Percentiles rank a stretch among this genome's conserved stretches.
Evolutionary conservation across 2,329 filamentous ascomycete species (phyloP).

Genomic region (Fusarium albosuccineum): DNA sequence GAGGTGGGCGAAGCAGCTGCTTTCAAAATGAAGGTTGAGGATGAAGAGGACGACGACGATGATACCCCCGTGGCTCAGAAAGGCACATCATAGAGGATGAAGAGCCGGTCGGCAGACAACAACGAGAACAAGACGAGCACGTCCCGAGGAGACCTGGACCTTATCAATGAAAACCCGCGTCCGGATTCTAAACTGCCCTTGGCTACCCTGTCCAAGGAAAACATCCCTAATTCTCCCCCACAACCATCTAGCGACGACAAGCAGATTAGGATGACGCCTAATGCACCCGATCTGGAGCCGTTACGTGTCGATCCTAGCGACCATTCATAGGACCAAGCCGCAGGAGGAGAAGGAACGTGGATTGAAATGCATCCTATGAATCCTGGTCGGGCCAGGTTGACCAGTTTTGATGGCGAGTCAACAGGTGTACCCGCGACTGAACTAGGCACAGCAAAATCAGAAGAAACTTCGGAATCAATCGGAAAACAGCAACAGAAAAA

Average conservation of each 20-base stretch:
- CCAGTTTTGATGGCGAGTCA: background rate
- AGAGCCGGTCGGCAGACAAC: constrained; percentile 5
- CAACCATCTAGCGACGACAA: background rate
- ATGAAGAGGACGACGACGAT: constrained; percentile 56
- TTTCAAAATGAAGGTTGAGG: constrained; percentile 54
- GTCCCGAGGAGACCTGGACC: background rate
- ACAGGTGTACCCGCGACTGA: background rate
- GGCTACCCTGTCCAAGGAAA: background rate
- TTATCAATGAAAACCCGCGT: background rate
- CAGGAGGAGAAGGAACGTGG: background rate
- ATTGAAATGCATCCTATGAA: constrained; percentile 3
- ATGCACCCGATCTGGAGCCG: background rate
- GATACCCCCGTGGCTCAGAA: constrained; percentile 46
- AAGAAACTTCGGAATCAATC: background rate
- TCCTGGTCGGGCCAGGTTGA: background rate
- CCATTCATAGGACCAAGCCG: background rate
- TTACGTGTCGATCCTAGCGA: background rate
- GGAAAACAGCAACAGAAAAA: background rate
- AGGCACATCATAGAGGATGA: constrained; percentile 50
- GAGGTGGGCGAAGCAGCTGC: constrained; percentile 70
- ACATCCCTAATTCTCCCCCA: background rate
- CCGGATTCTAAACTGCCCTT: background rate
- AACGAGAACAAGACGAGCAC: background rate
- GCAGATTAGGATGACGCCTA: background rate
- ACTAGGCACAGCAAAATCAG: background rate